A percentile compares a stretch with the other conserved stretches of the same genome.
phyloP scores from a whole-genome alignment of 1,284 basidiomycete species.

The Cryptococcus sp. region DNA sequence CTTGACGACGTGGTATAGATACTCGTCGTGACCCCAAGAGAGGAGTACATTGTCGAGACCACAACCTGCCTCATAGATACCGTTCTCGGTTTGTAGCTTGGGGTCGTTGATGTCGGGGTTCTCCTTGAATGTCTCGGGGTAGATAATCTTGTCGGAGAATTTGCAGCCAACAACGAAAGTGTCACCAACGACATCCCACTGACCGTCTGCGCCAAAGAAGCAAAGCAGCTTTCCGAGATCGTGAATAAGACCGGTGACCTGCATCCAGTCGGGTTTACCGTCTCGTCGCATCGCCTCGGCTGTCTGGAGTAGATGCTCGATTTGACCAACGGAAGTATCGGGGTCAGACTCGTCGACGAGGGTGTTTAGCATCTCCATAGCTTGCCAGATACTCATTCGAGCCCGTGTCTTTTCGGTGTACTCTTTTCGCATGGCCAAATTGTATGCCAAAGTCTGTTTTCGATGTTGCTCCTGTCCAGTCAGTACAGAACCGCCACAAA shows the following conservation, averaged over 20 bases:
- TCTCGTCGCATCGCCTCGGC: slow-evolving; percentile 85
- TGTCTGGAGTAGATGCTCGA: slow-evolving; percentile 85
- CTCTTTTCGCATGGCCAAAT: slow-evolving; percentile 60
- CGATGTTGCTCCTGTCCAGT: slow-evolving; percentile 65
- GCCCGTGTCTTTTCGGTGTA: slow-evolving; percentile 31
- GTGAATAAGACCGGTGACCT: slow-evolving; percentile 80
- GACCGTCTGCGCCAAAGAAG: slow-evolving; percentile 69
- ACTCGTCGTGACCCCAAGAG: slow-evolving; percentile 84
- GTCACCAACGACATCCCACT: slow-evolving; percentile 90
- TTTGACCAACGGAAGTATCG: slow-evolving; percentile 62
- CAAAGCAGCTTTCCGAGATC: slow-evolving; percentile 80
- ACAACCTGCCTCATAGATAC: slow-evolving; percentile 77
- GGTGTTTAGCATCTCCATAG: slow-evolving; percentile 83
- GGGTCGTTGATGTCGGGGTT: slow-evolving; percentile 72
- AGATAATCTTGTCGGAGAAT: slow-evolving; percentile 77
- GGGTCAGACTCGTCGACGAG: slow-evolving; percentile 75
- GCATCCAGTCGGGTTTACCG: slow-evolving; percentile 68
- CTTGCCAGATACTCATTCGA: slow-evolving; percentile 67
- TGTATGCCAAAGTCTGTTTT: slow-evolving; percentile 83
- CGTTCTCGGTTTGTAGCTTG: slow-evolving; percentile 72
- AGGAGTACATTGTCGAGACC: slow-evolving; percentile 88
- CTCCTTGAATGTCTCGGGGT: slow-evolving; percentile 72
- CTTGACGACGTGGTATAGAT: slow-evolving; percentile 27
- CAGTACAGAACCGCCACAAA: neutral
- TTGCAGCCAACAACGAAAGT: slow-evolving; percentile 83